Conservation (phyloP, 2,329 filamentous ascomycete genomes). For the Stemphylium lycopersici region DNA sequence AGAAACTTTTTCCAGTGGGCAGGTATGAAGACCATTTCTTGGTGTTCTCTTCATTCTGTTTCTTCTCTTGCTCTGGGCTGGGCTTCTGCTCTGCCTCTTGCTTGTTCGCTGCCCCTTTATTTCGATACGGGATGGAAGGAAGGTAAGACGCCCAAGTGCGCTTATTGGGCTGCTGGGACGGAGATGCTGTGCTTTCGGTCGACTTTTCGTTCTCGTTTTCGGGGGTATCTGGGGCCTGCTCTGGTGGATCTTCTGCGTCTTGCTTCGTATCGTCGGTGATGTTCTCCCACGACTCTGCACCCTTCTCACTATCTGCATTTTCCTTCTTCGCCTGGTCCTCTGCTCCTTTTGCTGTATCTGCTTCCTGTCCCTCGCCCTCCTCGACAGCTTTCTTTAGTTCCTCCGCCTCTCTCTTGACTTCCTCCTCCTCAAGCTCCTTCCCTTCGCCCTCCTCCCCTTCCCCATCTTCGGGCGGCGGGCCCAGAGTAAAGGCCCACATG, state of each 20-base stretch:
- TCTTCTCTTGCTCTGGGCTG: conserved; percentile 37
- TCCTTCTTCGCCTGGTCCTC: conserved; percentile 10
- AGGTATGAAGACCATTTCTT: conserved; percentile 57
- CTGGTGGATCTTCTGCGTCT: conserved; percentile 34
- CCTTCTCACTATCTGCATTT: conserved; percentile 2
- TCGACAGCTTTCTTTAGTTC: conserved; percentile 29
- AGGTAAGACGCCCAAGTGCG: conserved; percentile 50
- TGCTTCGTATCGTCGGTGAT: conserved; percentile 1
- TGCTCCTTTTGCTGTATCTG: conserved; percentile 7
- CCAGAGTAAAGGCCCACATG: conserved; percentile 57
- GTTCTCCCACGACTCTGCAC: conserved; percentile 6
- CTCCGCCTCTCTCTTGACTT: conserved; percentile 33
- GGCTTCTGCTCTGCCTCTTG: conserved; percentile 27
- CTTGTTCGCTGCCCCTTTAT: conserved; percentile 29
- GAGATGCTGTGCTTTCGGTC: conserved; percentile 13
- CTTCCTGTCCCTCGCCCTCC: conserved; percentile 14
- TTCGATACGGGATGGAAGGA: conserved; percentile 47
- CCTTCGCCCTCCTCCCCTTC: conserved; percentile 30
- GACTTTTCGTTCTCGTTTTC: conserved; percentile 20
- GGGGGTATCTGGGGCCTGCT: conserved; percentile 38
- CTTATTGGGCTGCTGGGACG: conserved; percentile 30
- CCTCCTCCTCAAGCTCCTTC: conserved; percentile 32
- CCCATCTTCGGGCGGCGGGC: conserved; percentile 51
- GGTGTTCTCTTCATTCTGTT: conserved; percentile 43
- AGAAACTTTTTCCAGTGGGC: conserved; percentile 56